These are phyloP conservation scores for Phaeoacremonium minimum DNA, from an alignment of 2,329 filamentous ascomycete genomes.

Conservation along the genomic window DNA sequence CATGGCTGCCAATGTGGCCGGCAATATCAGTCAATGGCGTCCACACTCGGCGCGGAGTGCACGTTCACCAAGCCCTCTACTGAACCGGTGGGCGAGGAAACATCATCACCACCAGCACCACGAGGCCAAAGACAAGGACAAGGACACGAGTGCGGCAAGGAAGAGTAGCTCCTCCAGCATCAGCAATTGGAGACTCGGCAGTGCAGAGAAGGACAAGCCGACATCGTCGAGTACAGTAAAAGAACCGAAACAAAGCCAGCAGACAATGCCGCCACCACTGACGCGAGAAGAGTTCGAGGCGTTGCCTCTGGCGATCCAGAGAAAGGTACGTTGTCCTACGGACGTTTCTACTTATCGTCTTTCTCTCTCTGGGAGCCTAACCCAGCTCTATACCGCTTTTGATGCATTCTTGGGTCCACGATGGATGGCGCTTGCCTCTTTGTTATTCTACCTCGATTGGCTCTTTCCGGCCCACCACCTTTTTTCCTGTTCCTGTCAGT, in stretches of 20 bases:
- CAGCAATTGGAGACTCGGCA: too few species aligned
- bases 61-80: constrained; percentile 5
- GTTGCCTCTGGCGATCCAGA: constrained; percentile 42
- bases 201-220: too few species aligned
- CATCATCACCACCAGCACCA: constrained; percentile 2
- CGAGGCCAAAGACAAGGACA: not conserved
- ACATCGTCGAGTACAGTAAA: too few species aligned
- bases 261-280: constrained; percentile 17
- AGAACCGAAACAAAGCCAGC: constrained; percentile 10
- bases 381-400: too few species aligned
- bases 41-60: constrained; percentile 8
- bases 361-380: too few species aligned
- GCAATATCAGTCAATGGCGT: constrained; percentile 13
- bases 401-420: too few species aligned
- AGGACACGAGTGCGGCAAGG: not conserved
- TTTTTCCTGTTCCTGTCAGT: too few species aligned
- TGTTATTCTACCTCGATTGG: too few species aligned
- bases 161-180: not conserved
- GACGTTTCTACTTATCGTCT: not conserved
- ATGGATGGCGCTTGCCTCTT: too few species aligned
- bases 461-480: too few species aligned
- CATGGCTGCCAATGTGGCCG: not conserved
- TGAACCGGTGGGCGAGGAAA: constrained; percentile 5
- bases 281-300: constrained; percentile 45
- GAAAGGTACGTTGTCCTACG: constrained; percentile 38